These are phyloP conservation scores for Rutstroemia sp. DNA, from an alignment of 2,329 filamentous ascomycete species.

Conservation along the genomic window DNA sequence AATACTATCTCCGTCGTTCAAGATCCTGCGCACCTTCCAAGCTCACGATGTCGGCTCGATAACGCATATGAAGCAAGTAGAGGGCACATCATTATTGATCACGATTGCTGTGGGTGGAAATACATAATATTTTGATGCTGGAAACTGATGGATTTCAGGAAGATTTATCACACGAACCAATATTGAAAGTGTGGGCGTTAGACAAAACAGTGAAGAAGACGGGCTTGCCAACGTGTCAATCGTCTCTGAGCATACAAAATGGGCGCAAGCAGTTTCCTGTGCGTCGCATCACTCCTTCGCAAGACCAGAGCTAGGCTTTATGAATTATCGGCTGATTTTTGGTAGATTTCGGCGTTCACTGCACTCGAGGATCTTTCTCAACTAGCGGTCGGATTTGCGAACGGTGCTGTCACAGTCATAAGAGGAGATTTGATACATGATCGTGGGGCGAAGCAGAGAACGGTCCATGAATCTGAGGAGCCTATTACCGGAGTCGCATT, in stretches of 20 bases:
- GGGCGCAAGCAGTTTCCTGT: constrained; percentile 89
- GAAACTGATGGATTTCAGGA: constrained; percentile 47
- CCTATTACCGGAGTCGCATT: constrained; percentile 90
- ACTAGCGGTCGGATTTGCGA: constrained; percentile 90
- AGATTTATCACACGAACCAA: constrained; percentile 78
- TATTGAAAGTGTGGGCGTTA: constrained; percentile 95
- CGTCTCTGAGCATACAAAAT: constrained; percentile 80
- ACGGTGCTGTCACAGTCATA: constrained; percentile 88
- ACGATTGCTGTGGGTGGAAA: constrained; percentile 56
- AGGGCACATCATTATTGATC: constrained; percentile 77
- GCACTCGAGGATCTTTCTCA: constrained; percentile 84
- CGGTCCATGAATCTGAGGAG: constrained; percentile 94
- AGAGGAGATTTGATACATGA: constrained; percentile 93
- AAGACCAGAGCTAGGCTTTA: neutral
- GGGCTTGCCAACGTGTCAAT: constrained; percentile 79
- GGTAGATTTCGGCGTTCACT: constrained; percentile 76
- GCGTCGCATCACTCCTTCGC: constrained; percentile 26
- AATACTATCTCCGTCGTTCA: constrained; percentile 82
- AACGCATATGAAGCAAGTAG: constrained; percentile 86
- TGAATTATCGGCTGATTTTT: neutral
- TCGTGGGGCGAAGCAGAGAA: constrained; percentile 85
- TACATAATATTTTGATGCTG: neutral
- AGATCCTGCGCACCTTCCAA: constrained; percentile 76
- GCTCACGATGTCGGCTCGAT: constrained; percentile 75
- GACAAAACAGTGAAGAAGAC: constrained; percentile 94